phyloP scores from a whole-genome alignment of 1,284 basidiomycete genomes.

The Trametes pubescens region DNA sequence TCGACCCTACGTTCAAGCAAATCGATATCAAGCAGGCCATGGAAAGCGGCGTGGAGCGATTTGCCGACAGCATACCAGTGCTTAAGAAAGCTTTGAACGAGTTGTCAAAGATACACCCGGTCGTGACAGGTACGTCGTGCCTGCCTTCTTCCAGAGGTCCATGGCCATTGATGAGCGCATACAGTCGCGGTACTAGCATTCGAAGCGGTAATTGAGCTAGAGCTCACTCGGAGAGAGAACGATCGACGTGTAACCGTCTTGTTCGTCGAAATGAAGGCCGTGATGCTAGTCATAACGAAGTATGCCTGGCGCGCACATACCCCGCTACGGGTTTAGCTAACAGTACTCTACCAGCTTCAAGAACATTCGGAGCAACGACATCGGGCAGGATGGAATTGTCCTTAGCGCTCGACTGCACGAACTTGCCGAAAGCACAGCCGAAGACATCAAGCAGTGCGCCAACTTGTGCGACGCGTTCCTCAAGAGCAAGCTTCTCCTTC shows the following conservation, averaged over 20 bases:
- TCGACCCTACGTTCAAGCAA: conserved; percentile 7
- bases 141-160: neutral
- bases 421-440: conserved; percentile 35
- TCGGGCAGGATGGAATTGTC: conserved; percentile 35
- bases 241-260: conserved; percentile 47
- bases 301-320: conserved; percentile 37
- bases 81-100: conserved; percentile 7
- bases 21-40: conserved; percentile 15
- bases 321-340: conserved; percentile 14
- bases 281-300: conserved; percentile 35
- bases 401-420: conserved; percentile 36
- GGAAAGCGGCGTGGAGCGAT: conserved; percentile 6
- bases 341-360: conserved; percentile 16
- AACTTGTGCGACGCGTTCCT: conserved; percentile 44
- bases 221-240: conserved; percentile 45
- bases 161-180: neutral
- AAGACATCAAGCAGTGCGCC: conserved; percentile 43
- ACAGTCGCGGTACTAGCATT: conserved; percentile 55
- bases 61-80: conserved; percentile 7
- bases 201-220: conserved; percentile 50
- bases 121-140: conserved; percentile 5
- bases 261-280: conserved; percentile 31
- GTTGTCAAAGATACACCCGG: conserved; percentile 10
- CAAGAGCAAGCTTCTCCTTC: conserved; percentile 45
- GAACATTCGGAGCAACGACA: conserved; percentile 5